Conservation (phyloP, 768 basidiomycete species). For the Neoboletus brunneissimus region DNA sequence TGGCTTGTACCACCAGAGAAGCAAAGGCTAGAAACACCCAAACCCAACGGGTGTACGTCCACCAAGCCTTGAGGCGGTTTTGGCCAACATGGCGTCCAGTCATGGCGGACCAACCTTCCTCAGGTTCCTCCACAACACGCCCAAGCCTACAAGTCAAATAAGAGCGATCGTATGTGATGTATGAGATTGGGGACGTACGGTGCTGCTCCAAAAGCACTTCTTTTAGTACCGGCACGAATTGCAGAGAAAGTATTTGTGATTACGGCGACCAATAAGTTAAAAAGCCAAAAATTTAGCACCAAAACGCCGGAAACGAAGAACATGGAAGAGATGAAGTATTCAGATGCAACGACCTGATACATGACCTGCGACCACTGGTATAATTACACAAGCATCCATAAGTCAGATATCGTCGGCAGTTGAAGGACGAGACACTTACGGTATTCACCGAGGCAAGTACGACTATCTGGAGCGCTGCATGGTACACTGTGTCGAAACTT, state of each 20-base stretch:
- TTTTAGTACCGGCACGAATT: conserved; percentile 81
- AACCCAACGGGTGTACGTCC: conserved; percentile 59
- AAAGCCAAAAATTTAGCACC: conserved; percentile 90
- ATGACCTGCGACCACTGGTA: conserved; percentile 74
- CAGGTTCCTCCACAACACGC: conserved; percentile 49
- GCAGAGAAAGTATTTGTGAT: conserved; percentile 91
- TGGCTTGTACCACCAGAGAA: conserved; percentile 71
- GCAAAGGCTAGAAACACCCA: conserved; percentile 77
- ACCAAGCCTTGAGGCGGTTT: conserved; percentile 54
- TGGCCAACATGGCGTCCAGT: conserved; percentile 43
- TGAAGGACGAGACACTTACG: conserved; percentile 40
- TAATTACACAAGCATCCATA: background rate
- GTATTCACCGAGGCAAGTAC: conserved; percentile 79
- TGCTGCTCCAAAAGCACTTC: conserved; percentile 87
- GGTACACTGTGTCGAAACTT: conserved; percentile 89
- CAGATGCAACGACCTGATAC: conserved; percentile 87
- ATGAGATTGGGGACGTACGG: conserved; percentile 18
- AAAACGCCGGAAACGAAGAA: conserved; percentile 86
- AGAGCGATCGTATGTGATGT: background rate
- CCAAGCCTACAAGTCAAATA: conserved; percentile 32
- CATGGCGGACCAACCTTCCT: conserved; percentile 58
- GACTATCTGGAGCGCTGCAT: conserved; percentile 76
- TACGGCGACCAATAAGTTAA: conserved; percentile 93
- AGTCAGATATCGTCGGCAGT: background rate
- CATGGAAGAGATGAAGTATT: conserved; percentile 82